Evolutionary conservation across 2,329 filamentous ascomycete species (phyloP).

Genomic region (Microdochium bolleyi): DNA sequence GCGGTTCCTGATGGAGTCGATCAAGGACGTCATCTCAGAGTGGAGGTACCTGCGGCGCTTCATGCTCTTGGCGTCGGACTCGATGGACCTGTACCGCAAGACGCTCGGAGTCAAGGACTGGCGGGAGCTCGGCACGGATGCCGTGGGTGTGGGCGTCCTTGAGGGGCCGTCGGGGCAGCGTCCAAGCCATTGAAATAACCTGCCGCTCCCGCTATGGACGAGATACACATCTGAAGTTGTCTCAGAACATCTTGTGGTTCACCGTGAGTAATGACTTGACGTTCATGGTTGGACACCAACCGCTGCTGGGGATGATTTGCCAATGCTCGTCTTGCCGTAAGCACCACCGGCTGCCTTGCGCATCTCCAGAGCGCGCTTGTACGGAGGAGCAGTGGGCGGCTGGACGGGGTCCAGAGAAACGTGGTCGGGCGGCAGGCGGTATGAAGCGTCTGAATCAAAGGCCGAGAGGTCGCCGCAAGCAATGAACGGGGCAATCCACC

Average conservation of each 20-base stretch:
- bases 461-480: slow-evolving; percentile 94
- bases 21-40: slow-evolving; percentile 34
- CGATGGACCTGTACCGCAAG: slow-evolving; percentile 35
- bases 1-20: slow-evolving; percentile 43
- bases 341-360: slow-evolving; percentile 68
- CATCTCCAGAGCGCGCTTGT: slow-evolving; percentile 83
- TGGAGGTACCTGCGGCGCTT: slow-evolving; percentile 47
- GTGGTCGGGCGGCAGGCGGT: slow-evolving; percentile 78
- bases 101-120: slow-evolving; percentile 36
- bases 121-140: slow-evolving; percentile 33
- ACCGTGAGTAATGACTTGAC: not conserved
- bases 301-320: not conserved
- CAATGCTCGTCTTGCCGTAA: slow-evolving; percentile 55
- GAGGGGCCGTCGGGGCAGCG: slow-evolving; percentile 13
- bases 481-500: slow-evolving; percentile 93
- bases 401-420: slow-evolving; percentile 87
- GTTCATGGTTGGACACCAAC: not conserved
- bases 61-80: slow-evolving; percentile 41
- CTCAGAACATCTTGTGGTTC: too few relatives aligned
- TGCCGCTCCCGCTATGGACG: too few relatives aligned
- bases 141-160: slow-evolving; percentile 18
- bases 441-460: slow-evolving; percentile 94
- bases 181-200: slow-evolving; percentile 1
- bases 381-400: slow-evolving; percentile 91
- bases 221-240: too few relatives aligned